A percentile compares a stretch with the other conserved stretches of the same genome.
These are phyloP conservation scores for Yarrowia alimentaria DNA, from an alignment of 805 yeast species.

Conservation along the genomic window DNA sequence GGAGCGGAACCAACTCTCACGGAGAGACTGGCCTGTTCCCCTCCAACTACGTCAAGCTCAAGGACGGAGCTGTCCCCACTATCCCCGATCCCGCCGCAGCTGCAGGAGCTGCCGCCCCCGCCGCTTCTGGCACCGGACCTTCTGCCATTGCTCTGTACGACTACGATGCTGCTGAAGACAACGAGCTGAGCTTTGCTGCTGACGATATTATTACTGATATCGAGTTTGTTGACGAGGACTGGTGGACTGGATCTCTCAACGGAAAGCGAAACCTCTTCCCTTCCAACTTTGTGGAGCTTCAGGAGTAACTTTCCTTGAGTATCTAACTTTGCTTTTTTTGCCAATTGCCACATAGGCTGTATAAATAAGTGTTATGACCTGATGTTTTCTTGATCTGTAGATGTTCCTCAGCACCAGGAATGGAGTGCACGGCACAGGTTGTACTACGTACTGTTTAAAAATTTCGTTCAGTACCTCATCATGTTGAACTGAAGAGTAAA, in stretches of 20 bases:
- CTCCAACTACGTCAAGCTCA: slow-evolving; percentile 67
- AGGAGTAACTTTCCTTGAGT: slow-evolving; percentile 27
- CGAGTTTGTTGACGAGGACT: slow-evolving; percentile 87
- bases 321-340: no score
- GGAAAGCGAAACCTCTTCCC: slow-evolving; percentile 90
- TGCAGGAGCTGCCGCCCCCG: slow-evolving; percentile 30
- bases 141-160: slow-evolving; percentile 68
- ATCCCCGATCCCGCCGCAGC: slow-evolving; percentile 30
- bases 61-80: slow-evolving; percentile 40
- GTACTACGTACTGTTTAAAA: no score
- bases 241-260: slow-evolving; percentile 90
- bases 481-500: no score
- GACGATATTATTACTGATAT: slow-evolving; percentile 80
- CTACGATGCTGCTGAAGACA: slow-evolving; percentile 89
- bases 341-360: no score
- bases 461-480: no score
- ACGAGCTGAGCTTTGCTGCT: slow-evolving; percentile 80
- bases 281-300: slow-evolving; percentile 67
- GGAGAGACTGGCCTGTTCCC: slow-evolving; percentile 92
- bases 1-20: slow-evolving; percentile 74
- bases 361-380: slow-evolving; percentile 18
- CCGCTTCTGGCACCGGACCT: slow-evolving; percentile 38
- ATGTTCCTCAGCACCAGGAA: no score
- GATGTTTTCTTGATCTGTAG: no score
- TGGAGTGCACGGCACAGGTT: no score